Evolutionary conservation across 345 rosid species (phyloP), one percentile per base, ranked within the genome.

Genomic region (Ceriops zippeliana): DNA sequence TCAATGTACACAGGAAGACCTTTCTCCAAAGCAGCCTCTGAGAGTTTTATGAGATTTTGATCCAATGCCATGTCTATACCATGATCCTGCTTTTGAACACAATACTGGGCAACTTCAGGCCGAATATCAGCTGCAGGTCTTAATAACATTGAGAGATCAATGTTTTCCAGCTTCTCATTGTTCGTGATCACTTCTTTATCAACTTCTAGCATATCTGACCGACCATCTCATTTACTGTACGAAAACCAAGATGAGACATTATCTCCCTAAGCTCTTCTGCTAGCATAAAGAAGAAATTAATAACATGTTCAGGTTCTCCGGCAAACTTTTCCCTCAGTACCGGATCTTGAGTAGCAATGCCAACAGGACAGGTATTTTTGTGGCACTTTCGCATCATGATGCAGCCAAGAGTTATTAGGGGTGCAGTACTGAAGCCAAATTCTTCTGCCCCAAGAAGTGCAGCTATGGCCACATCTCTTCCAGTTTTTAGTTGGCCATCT

Each of bases 301-400:
- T 92, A 38, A 92, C 99, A 70, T 96, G 98, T 75, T 96, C 97
- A 27, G 99, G 98, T 73, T 96, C 98, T 70, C 99, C 99, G 24
- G 99, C 98, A 76, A 96, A 96, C 78, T 96, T 96, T 67, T 87
- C 99, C 61, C 99, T 89, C 62, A 96, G 90, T 63, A 96, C 97
- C 24, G 98, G 98, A 84, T 96, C 99, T 73, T 96, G 99, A 31
- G 99, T 96, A 42, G 99, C 99, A 83, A 96, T 92, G 68, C 99
- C 99, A n/a, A 96, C 99, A 22, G 99, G 99, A 60, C 99, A 96
- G 10, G 99, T 96, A 73, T 96, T 96, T 75, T 96, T 96, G 79
- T 96, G 99, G 85, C 99, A 96, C 77, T 96, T 96, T 69, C 97
- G 82, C 99, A 96, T 96, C 99, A 96, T 96, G 80, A 96, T 92